These are phyloP conservation scores for Panaeolus papilionaceus DNA, from an alignment of 768 basidiomycete genomes.

Conservation along the genomic window DNA sequence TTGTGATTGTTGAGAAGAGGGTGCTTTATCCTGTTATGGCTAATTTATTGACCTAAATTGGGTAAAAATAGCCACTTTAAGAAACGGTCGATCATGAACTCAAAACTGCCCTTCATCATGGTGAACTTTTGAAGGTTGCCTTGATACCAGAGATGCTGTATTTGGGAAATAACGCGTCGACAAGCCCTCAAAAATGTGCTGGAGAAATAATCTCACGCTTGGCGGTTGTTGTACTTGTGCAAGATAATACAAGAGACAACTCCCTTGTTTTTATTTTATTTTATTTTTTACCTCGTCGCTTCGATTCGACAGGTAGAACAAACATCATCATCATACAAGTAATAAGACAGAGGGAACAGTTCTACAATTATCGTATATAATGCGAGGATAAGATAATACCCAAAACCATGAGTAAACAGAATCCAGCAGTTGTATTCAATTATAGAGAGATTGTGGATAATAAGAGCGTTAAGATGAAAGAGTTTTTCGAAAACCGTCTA, in stretches of 20 bases:
- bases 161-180: not conserved
- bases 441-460: not conserved
- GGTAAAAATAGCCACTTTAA: not conserved
- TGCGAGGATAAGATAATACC: not conserved
- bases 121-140: not conserved
- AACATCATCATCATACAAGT: no score
- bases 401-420: not conserved
- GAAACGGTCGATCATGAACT: not conserved
- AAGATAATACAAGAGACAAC: not conserved
- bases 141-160: not conserved
- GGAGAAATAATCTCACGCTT: not conserved
- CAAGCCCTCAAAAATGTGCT: not conserved
- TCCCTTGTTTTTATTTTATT: not conserved
- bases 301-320: not conserved
- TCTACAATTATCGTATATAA: no score
- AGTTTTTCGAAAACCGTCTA: not conserved
- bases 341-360: no score
- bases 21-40: not conserved
- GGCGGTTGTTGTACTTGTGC: not conserved
- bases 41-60: not conserved
- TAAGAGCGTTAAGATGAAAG: not conserved
- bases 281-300: not conserved
- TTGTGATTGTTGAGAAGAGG: slow-evolving; percentile 4
- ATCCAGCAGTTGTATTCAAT: not conserved
- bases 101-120: no score